A percentile compares a stretch with the other conserved stretches of the same genome.
Evolutionary conservation across 1,139 yeast species (phyloP).

Genomic region (Yamadazyma atmosphaerica): DNA sequence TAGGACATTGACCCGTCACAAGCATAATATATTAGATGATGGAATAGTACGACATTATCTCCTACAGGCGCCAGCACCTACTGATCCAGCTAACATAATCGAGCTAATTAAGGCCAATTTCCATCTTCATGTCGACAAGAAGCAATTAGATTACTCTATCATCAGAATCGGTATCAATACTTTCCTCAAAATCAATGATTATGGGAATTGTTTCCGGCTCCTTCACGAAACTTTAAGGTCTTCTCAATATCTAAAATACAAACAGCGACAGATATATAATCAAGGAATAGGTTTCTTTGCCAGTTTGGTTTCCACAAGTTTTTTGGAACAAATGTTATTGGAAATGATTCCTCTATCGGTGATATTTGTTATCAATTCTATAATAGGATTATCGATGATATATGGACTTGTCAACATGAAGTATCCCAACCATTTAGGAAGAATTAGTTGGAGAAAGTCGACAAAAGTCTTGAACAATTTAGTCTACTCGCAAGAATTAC

Average conservation of each 20-base stretch:
- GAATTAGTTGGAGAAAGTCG: conserved; percentile 39
- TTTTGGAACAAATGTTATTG: conserved; percentile 2
- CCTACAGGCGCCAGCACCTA: conserved; percentile 23
- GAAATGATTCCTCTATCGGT: conserved; percentile 5
- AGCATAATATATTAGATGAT: not conserved
- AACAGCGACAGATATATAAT: not conserved
- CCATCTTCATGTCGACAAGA: conserved; percentile 4
- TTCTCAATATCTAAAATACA: conserved; percentile 8
- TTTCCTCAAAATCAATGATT: conserved; percentile 34
- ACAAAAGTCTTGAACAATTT: conserved; percentile 22
- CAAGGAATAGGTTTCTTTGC: not conserved
- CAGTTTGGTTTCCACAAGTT: conserved; percentile 4
- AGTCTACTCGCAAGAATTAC: conserved; percentile 29
- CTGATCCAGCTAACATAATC: conserved; percentile 18
- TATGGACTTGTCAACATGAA: conserved; percentile 12
- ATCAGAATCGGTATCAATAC: conserved; percentile 20
- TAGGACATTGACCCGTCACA: not conserved
- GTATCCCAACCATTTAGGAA: conserved; percentile 21
- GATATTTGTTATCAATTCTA: conserved; percentile 1
- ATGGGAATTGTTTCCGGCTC: conserved; percentile 31
- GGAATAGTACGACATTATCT: conserved; percentile 19
- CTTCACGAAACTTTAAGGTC: conserved; percentile 27
- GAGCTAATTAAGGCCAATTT: conserved; percentile 15
- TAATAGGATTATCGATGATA: conserved; percentile 1
- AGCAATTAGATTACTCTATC: conserved; percentile 9